These are phyloP conservation scores for Mrakia frigida DNA, from an alignment of 768 basidiomycete species.

Conservation along the genomic window DNA sequence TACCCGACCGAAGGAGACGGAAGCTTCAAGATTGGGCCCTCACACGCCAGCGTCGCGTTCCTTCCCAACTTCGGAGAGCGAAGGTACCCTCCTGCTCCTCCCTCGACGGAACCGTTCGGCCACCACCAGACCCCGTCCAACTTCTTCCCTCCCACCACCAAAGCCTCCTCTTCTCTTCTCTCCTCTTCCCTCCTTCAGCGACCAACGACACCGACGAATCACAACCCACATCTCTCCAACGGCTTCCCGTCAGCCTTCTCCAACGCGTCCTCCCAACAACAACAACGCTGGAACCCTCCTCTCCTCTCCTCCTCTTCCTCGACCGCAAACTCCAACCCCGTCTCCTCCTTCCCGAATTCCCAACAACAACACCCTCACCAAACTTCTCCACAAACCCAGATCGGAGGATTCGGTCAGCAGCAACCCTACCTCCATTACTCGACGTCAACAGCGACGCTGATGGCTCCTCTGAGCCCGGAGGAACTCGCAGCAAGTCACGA, in stretches of 20 bases:
- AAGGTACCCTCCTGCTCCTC: neutral
- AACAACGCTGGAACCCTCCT: neutral
- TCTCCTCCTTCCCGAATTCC: neutral
- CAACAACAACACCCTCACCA: neutral
- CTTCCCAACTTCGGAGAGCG: slow-evolving; percentile 50
- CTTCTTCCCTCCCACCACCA: neutral
- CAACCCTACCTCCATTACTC: neutral
- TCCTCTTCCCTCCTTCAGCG: neutral
- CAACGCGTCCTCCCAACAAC: neutral
- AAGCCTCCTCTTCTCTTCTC: neutral
- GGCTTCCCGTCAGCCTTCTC: neutral
- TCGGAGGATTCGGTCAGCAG: neutral
- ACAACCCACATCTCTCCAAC: neutral
- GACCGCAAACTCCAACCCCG: neutral
- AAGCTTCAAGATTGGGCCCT: slow-evolving; percentile 52
- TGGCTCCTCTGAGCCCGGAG: neutral
- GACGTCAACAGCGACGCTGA: neutral
- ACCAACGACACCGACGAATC: neutral
- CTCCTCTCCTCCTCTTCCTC: slow-evolving; percentile 10
- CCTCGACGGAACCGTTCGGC: slow-evolving; percentile 25
- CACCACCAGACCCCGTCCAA: neutral
- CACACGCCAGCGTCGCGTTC: slow-evolving; percentile 78
- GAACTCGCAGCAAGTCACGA: slow-evolving; percentile 16
- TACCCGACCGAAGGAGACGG: slow-evolving; percentile 34
- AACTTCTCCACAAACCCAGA: neutral